Evolutionary conservation across 1,284 basidiomycete genomes (phyloP).

Genomic region (Malassezia globosa): DNA sequence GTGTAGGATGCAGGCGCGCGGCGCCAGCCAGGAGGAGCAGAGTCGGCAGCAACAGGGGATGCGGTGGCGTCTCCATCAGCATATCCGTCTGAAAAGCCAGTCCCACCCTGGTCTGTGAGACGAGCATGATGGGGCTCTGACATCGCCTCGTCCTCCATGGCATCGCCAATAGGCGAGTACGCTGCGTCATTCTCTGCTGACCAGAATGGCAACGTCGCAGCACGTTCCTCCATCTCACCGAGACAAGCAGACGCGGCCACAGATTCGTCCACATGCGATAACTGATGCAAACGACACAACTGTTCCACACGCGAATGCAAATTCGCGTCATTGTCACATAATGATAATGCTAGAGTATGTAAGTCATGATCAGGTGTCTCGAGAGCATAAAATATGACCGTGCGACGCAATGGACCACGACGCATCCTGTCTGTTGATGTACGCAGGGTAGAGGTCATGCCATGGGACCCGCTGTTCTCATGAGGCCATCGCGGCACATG

Average conservation of each 20-base stretch:
- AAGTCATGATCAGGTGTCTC: not conserved
- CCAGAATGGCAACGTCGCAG: no score
- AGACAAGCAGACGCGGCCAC: not conserved
- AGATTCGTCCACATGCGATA: not conserved
- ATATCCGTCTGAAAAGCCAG: no score
- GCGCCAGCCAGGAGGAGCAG: conserved; percentile 4
- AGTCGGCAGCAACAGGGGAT: not conserved
- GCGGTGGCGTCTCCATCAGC: no score
- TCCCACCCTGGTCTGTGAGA: no score
- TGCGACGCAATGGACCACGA: not conserved
- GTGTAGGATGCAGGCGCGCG: not conserved
- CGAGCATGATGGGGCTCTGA: no score
- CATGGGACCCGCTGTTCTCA: no score
- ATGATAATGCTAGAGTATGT: not conserved
- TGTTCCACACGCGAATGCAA: not conserved
- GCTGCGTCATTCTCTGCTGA: no score
- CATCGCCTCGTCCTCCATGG: no score
- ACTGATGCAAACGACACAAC: not conserved
- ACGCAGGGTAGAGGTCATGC: not conserved
- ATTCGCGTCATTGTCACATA: not conserved
- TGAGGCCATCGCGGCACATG: conserved; percentile 12
- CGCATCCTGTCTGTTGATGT: not conserved
- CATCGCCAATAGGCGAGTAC: no score
- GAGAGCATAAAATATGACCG: conserved; percentile 2
- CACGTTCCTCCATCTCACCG: conserved; percentile 9